phyloP scores from a whole-genome alignment of 805 yeast species.

The Candida insectorum region DNA sequence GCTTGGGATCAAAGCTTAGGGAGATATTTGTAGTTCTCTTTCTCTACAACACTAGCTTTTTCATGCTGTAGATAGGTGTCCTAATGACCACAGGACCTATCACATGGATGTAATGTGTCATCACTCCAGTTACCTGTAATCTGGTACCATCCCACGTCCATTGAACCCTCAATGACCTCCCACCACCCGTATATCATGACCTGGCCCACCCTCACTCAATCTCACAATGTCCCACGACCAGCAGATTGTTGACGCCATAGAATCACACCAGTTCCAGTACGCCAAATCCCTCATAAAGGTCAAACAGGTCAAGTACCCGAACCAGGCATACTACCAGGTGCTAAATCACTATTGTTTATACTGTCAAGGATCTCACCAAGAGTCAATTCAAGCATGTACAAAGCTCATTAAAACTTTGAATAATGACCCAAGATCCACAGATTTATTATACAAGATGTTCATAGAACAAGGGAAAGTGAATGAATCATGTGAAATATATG shows the following conservation, averaged over 20 bases:
- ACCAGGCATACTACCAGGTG: constrained; percentile 51
- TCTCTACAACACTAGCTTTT: not conserved
- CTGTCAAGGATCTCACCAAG: constrained; percentile 26
- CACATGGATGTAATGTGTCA: too few relatives aligned
- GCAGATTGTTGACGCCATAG: constrained; percentile 40
- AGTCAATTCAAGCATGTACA: constrained; percentile 30
- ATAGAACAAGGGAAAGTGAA: constrained; percentile 25
- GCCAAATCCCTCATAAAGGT: constrained; percentile 50
- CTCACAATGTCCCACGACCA: too few relatives aligned
- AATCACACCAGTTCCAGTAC: constrained; percentile 48
- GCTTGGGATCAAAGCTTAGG: constrained; percentile 22
- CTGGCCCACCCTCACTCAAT: too few relatives aligned
- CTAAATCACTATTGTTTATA: constrained; percentile 35
- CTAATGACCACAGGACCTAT: too few relatives aligned
- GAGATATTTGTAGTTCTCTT: constrained; percentile 1
- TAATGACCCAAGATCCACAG: constrained; percentile 53
- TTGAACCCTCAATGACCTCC: too few relatives aligned
- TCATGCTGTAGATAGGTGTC: too few relatives aligned
- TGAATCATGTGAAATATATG: constrained; percentile 51
- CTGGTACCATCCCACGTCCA: too few relatives aligned
- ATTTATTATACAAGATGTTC: constrained; percentile 46
- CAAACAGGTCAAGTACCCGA: constrained; percentile 54
- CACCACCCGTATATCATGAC: too few relatives aligned
- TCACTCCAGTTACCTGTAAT: too few relatives aligned
- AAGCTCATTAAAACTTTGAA: constrained; percentile 37